Conservation (phyloP, 208 protist genomes). For the Acanthamoeba healyi region DNA sequence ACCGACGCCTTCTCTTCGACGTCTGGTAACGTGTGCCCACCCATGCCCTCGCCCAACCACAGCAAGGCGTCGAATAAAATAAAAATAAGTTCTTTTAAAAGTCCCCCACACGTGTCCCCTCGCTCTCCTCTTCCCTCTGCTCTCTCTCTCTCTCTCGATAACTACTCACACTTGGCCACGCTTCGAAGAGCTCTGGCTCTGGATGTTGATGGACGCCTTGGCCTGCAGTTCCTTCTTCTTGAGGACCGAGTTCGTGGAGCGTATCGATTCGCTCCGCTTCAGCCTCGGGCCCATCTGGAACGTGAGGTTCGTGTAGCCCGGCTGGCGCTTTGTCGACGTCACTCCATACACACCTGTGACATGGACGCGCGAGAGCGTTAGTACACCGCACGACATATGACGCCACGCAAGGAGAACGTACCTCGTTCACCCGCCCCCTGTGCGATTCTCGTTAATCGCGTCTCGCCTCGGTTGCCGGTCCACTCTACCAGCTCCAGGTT, state of each 20-base stretch:
- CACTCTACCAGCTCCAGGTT: conserved; percentile 30
- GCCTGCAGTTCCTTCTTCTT: conserved; percentile 44
- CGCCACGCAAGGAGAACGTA: neutral
- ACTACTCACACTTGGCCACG: conserved; percentile 19
- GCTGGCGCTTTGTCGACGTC: conserved; percentile 39
- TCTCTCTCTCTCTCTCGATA: too few species aligned
- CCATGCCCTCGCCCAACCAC: too few species aligned
- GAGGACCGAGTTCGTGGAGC: neutral
- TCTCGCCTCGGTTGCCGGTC: conserved; percentile 46
- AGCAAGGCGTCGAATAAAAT: too few species aligned
- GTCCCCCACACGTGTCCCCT: too few species aligned
- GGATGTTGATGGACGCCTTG: conserved; percentile 20
- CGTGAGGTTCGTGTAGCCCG: conserved; percentile 25
- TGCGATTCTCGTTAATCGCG: conserved; percentile 31
- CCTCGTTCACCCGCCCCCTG: conserved; percentile 5
- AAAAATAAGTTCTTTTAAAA: too few species aligned
- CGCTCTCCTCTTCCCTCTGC: too few species aligned
- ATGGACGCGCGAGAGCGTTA: neutral
- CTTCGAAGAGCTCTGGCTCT: conserved; percentile 31
- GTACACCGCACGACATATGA: neutral
- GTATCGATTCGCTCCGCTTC: conserved; percentile 16
- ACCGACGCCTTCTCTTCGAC: conserved; percentile 26
- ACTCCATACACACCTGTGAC: conserved; percentile 35
- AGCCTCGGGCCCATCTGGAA: conserved; percentile 52
- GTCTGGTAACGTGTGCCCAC: too few species aligned